Base-by-base conservation (phyloP, 345 rosid species). In the Iberis pinnata region DNA sequence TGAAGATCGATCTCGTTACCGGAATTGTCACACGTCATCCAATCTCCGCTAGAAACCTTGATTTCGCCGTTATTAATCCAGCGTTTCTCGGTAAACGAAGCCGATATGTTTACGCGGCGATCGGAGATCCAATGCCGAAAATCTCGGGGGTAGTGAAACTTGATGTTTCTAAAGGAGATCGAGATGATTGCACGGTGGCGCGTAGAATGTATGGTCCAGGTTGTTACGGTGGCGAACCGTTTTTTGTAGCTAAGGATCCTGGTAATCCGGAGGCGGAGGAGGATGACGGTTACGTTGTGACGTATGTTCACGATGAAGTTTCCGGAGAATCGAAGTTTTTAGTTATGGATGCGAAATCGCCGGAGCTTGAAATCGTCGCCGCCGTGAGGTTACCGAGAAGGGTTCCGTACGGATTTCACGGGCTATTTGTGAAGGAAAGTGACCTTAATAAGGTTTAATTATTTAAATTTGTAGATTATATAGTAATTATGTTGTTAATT, bases 41-140 rank as follows among this genome's bases (percentile, higher is more conserved):
- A 8, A 45, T 70, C 38, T 70, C 74, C 8, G 65, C 61, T 0
- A 63, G 48, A 37, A 70, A 70, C 32, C 61, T 70, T 12, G 74
- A 70, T 53, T 70, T 70, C 45, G 70, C 55, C 7, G 70, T 63
- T 3, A 64, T 70, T 6, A 63, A 70, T 63, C 74, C 70, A 18
- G 65, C 56, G 20, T 70, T 38, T 22, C 2, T 43, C 11, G 70
- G 65, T 9, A 70, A 40, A 19, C 18, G 1, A 20, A 63, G 26
- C 61, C 17, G 53, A 19, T 70, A 33, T 9, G 70, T 70, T 0
- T 70, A 70, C 46, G 65, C 70, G 15, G 74, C 62, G 57, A 43
- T 70, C 13, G 74, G 74, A 7, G 70, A 70, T 53, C 74, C 70
- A 46, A 63, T 64, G 74, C 74, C 74, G 33, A 63, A 70, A 6